Evolutionary conservation across 805 yeast genomes (phyloP).

Genomic region (Grigorovia transvaalensis): DNA sequence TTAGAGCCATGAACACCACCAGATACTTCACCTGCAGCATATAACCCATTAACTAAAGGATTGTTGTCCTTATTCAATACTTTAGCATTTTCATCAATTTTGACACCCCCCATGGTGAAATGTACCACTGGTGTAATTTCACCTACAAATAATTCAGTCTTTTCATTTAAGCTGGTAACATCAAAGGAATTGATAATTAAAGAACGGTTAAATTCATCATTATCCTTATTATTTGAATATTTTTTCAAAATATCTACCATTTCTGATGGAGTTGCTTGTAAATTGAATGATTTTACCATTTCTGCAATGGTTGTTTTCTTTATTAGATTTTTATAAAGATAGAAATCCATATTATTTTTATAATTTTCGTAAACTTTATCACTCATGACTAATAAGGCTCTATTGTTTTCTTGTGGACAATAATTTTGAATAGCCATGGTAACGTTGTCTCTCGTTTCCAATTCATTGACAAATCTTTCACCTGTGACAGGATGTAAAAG

Average conservation of each 20-base stretch:
- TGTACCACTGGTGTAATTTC: conserved; percentile 53
- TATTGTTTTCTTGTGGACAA: conserved; percentile 22
- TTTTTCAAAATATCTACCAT: conserved; percentile 15
- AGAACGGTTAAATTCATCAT: conserved; percentile 31
- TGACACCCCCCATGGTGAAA: conserved; percentile 60
- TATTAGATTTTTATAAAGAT: conserved; percentile 32
- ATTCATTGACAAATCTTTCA: conserved; percentile 43
- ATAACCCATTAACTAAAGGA: conserved; percentile 35
- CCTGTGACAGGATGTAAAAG: conserved; percentile 36
- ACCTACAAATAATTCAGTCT: conserved; percentile 35
- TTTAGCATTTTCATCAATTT: conserved; percentile 39
- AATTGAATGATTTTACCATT: conserved; percentile 17
- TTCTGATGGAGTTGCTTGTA: conserved; percentile 14
- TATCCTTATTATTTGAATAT: conserved; percentile 14
- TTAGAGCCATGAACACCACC: conserved; percentile 63
- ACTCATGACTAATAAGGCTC: conserved; percentile 32
- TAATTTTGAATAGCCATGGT: conserved; percentile 33
- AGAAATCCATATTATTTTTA: conserved; percentile 42
- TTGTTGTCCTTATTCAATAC: conserved; percentile 29
- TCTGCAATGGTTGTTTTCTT: conserved; percentile 24
- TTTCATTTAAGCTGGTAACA: conserved; percentile 19
- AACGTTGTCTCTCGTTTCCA: conserved; percentile 44
- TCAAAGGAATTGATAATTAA: conserved; percentile 26
- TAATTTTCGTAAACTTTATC: conserved; percentile 37
- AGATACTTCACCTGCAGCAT: conserved; percentile 57